Conservation (phyloP, 306 rosid genomes). For the Mucuna pruriens region DNA sequence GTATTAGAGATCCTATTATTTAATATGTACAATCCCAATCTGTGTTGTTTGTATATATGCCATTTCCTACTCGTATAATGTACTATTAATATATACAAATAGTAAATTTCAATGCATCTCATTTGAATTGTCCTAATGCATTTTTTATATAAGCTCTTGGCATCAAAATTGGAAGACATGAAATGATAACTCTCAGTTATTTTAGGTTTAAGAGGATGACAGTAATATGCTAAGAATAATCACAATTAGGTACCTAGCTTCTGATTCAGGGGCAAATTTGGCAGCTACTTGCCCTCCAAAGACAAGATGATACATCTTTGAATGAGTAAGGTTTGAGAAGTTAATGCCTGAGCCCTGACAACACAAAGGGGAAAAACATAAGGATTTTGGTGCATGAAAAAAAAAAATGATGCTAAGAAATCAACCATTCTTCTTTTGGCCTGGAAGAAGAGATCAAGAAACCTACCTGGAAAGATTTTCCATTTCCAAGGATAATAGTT, state of each 20-base stretch:
- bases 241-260: slow-evolving; percentile 74
- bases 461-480: slow-evolving; percentile 60
- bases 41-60: background rate
- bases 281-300: slow-evolving; percentile 71
- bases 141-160: background rate
- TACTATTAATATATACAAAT: background rate
- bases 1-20: background rate
- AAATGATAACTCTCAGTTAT: background rate
- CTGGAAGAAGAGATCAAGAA: slow-evolving; percentile 18
- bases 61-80: background rate
- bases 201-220: background rate
- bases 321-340: slow-evolving; percentile 68
- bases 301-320: slow-evolving; percentile 69
- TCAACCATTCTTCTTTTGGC: background rate
- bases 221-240: background rate
- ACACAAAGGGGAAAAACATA: slow-evolving; percentile 7
- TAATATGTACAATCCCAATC: background rate
- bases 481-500: slow-evolving; percentile 72
- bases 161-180: background rate
- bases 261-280: slow-evolving; percentile 68
- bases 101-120: background rate
- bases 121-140: slow-evolving; percentile 1
- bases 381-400: background rate
- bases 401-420: background rate
- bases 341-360: slow-evolving; percentile 78